Base-by-base conservation (phyloP, 441 rosid species). In the Pelargonium fulgidum region DNA sequence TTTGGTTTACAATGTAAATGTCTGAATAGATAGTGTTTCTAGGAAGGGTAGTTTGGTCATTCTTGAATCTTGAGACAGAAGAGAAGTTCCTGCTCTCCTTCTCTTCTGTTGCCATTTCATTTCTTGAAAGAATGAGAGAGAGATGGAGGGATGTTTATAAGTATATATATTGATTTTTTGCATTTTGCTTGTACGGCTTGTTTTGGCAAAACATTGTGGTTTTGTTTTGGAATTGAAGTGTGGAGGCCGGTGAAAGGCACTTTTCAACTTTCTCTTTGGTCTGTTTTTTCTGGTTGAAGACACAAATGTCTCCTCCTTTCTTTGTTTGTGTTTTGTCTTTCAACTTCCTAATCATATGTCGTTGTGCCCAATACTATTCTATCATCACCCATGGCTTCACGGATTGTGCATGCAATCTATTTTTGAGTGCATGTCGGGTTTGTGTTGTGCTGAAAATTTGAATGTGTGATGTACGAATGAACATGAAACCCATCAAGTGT, bases 211-310 rank as follows among this genome's bases (percentile, higher is more conserved):
- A 52, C n/a, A 54, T 39, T 72, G 79, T 52, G 62, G 7, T 66
- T 76, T 19, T 78, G 39, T 33, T 33, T 3, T 33, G 16, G 54
- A 12, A 12, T 13, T 71, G 75, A 66, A 54, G 68, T 41, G 65
- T 62, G 66, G 71, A 70, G 86, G 86, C 83, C 82, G 86, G 82
- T 84, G 85, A 75, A 80, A 77, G 70, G 81, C 76, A 73, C 81
- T 64, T 85, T 85, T 86, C 90, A 77, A 81, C 86, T 74, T 82
- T 76, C 79, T 75, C 72, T 71, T 73, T 77, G 87, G 82, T 75
- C 68, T 47, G 71, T 48, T 12, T 77, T 12, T 77, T 75, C 75
- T 72, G 76, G 75, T 67, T 11, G n/a, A 50, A 66, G 68, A 70
- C 78, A 72, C 67, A 24, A 22, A 66, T 17, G 70, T 48, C 67